phyloP scores from a whole-genome alignment of 2,329 filamentous ascomycete genomes.

The Penicillium brevicompactum region DNA sequence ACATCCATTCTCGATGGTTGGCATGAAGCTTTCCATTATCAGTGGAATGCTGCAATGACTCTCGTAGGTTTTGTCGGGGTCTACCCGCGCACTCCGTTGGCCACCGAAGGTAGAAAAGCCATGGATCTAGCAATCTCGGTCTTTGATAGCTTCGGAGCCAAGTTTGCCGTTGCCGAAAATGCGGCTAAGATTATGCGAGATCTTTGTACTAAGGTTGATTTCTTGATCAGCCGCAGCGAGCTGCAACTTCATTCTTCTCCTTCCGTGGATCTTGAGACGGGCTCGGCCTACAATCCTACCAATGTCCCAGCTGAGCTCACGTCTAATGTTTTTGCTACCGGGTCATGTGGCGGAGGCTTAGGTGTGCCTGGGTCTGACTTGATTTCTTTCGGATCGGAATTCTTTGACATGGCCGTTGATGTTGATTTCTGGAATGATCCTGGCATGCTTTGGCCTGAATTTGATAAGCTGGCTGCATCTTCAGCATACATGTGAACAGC shows the following conservation, averaged over 20 bases:
- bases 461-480: slow-evolving; percentile 10
- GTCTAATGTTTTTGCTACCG: not conserved
- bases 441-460: slow-evolving; percentile 11
- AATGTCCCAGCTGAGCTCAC: not conserved
- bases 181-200: slow-evolving; percentile 24
- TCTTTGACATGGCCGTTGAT: slow-evolving; percentile 19
- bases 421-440: slow-evolving; percentile 18
- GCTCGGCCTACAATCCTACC: not conserved
- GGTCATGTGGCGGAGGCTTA: not conserved
- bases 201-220: slow-evolving; percentile 15
- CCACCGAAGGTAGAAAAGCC: slow-evolving; percentile 21
- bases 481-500: not conserved
- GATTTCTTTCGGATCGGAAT: slow-evolving; percentile 1
- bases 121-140: slow-evolving; percentile 44
- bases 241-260: not conserved
- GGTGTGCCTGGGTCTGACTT: not conserved
- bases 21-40: slow-evolving; percentile 31
- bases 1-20: slow-evolving; percentile 26
- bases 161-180: slow-evolving; percentile 43
- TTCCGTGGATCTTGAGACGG: not conserved
- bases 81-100: slow-evolving; percentile 21
- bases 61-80: slow-evolving; percentile 38
- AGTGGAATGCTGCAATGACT: slow-evolving; percentile 38
- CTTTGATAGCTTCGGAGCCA: slow-evolving; percentile 38
- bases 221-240: slow-evolving; percentile 1